phyloP scores from a whole-genome alignment of 2,329 filamentous ascomycete species.

The Aspergillus niger region DNA sequence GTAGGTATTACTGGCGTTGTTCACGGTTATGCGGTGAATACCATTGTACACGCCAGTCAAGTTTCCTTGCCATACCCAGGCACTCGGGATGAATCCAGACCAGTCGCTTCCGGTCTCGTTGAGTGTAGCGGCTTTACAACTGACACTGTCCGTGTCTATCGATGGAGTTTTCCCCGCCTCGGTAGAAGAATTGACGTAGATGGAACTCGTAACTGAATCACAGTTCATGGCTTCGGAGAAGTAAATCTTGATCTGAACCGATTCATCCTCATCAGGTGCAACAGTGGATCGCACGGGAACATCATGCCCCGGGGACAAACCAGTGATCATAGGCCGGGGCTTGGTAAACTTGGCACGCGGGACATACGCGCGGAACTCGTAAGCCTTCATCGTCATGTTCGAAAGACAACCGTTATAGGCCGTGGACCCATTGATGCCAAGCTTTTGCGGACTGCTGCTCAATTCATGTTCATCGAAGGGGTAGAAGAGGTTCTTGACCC shows the following conservation, averaged over 20 bases:
- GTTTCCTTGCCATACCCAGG: conserved; percentile 56
- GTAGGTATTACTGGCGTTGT: conserved; percentile 51
- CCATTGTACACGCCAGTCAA: conserved; percentile 61
- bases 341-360: conserved; percentile 51
- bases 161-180: conserved; percentile 45
- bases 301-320: conserved; percentile 63
- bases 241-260: conserved; percentile 53
- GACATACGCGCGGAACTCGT: conserved; percentile 62
- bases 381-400: conserved; percentile 54
- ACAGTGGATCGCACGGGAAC: conserved; percentile 53
- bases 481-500: conserved; percentile 63
- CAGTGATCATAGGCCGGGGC: conserved; percentile 61
- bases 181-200: conserved; percentile 57
- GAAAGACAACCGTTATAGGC: conserved; percentile 57
- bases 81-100: conserved; percentile 55
- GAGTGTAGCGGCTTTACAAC: conserved; percentile 46
- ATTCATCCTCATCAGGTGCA: conserved; percentile 41
- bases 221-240: conserved; percentile 65
- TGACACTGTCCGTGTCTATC: conserved; percentile 47
- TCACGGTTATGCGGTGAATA: conserved; percentile 59
- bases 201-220: conserved; percentile 49
- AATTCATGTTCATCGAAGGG: conserved; percentile 59
- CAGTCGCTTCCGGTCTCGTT: conserved; percentile 29
- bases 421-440: conserved; percentile 50
- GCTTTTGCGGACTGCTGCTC: conserved; percentile 44